Conservation (phyloP, 169 alveolate genomes). For the Babesia ovis region DNA sequence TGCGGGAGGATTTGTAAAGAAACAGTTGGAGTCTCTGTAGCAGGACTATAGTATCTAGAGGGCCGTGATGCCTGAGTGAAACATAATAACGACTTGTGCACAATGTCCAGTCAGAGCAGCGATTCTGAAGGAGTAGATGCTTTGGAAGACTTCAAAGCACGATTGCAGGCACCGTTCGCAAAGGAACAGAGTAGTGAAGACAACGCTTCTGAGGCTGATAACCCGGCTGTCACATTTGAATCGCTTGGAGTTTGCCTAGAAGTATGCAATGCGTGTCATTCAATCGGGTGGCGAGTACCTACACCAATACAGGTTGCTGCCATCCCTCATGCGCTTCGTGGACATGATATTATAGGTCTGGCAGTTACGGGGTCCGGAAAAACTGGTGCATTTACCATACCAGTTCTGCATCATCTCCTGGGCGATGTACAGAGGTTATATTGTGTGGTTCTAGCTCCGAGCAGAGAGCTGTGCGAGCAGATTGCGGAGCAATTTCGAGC, state of each 20-base stretch:
- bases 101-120: constrained; percentile 4
- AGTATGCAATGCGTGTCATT: constrained; percentile 88
- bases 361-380: constrained; percentile 97
- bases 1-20: too few relatives aligned
- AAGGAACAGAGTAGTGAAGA: not conserved
- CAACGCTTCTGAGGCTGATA: not conserved
- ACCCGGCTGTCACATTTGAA: constrained; percentile 76
- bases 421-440: constrained; percentile 85
- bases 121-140: constrained; percentile 29
- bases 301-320: constrained; percentile 92
- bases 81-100: too few relatives aligned
- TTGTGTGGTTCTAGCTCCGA: constrained; percentile 94
- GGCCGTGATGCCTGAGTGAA: too few relatives aligned
- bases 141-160: constrained; percentile 43
- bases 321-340: constrained; percentile 89
- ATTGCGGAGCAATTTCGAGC: constrained; percentile 95
- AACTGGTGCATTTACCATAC: constrained; percentile 94
- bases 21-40: too few relatives aligned
- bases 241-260: constrained; percentile 93
- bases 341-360: constrained; percentile 96
- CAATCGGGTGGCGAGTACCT: constrained; percentile 91
- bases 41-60: too few relatives aligned
- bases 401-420: constrained; percentile 91
- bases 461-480: constrained; percentile 98
- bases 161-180: constrained; percentile 26